Base-by-base conservation (phyloP, 2,329 filamentous ascomycete species). In the Colletotrichum shisoi region DNA sequence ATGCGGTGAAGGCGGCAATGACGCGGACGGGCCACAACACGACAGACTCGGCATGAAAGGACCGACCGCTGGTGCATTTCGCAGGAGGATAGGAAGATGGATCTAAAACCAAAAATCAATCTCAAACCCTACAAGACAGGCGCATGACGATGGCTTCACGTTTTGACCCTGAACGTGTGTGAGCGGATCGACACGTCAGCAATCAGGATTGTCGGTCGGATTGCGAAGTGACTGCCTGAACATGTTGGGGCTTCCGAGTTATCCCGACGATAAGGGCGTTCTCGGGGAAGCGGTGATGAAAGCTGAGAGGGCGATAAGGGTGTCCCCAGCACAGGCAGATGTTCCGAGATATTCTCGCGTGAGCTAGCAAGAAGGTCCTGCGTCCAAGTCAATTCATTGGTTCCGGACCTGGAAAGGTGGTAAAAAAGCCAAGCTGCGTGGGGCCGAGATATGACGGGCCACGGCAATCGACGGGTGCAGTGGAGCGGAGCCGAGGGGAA, bases 141-240 rank as follows among this genome's bases (percentile, higher is more conserved):
- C 53, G 53, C 64, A 67, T 53, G 64, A 67, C 60, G 64, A 67
- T 67, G 53, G 53, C 64, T 67, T 67, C 64, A 63, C 40, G 60
- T 58, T 67, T 67, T 53, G 53, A 58, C 60, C 53, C n/a, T 46
- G 27, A 37, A 37, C 4, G 2, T 37, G 39, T 44, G 56, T 52
- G 44, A 49, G 21, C 17, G 34, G 42, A 45, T 12, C 42, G 3
- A 19, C 17, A 39, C 12, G 9, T 21, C 21, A 11, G n/a, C 27
- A 42, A 48, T 31, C n/a, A 53, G 53, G 46, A 63, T 63, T 49
- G 34, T 57, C 31, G 31, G 34, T 57, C 31, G 31, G 24, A 54
- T 63, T 67, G 46, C 53, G 60, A 67, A 27, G 13, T 42, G 53
- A 66, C 21, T 44, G n/a, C 40, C 31, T 27, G 40, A 48, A 58